phyloP scores from a whole-genome alignment of 768 basidiomycete species.

The Boletus coccyginus region DNA sequence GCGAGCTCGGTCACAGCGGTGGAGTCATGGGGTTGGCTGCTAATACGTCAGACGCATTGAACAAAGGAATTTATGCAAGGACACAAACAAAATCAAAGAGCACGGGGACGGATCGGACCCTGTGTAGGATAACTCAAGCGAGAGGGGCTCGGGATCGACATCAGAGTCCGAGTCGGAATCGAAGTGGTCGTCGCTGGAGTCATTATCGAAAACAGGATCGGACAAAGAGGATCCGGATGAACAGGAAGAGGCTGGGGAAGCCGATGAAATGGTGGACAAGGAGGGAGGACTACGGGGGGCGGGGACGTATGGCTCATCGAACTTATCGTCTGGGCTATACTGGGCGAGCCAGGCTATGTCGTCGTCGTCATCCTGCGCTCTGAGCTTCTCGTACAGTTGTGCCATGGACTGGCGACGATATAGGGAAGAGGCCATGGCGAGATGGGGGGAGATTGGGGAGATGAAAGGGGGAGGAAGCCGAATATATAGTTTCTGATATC shows the following conservation, averaged over 20 bases:
- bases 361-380: constrained; percentile 34
- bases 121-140: constrained; percentile 14
- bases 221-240: constrained; percentile 23
- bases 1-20: neutral
- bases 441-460: constrained; percentile 10
- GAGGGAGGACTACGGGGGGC: constrained; percentile 15
- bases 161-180: constrained; percentile 33
- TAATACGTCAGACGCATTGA: constrained; percentile 12
- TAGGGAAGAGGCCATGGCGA: constrained; percentile 29
- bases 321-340: constrained; percentile 33
- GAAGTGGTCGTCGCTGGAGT: constrained; percentile 24
- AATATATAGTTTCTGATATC: constrained; percentile 32
- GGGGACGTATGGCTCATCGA: constrained; percentile 24
- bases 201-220: constrained; percentile 18
- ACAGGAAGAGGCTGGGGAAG: constrained; percentile 22
- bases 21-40: constrained; percentile 18
- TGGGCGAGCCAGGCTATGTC: constrained; percentile 36
- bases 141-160: constrained; percentile 23
- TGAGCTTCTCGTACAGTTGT: constrained; percentile 34
- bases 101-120: constrained; percentile 3
- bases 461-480: constrained; percentile 15
- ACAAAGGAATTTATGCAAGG: neutral
- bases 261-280: constrained; percentile 29
- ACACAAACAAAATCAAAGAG: constrained; percentile 28
- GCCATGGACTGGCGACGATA: constrained; percentile 37